Evolutionary conservation across 306 rosid species (phyloP).

Genomic region (Cucurbita pepo): DNA sequence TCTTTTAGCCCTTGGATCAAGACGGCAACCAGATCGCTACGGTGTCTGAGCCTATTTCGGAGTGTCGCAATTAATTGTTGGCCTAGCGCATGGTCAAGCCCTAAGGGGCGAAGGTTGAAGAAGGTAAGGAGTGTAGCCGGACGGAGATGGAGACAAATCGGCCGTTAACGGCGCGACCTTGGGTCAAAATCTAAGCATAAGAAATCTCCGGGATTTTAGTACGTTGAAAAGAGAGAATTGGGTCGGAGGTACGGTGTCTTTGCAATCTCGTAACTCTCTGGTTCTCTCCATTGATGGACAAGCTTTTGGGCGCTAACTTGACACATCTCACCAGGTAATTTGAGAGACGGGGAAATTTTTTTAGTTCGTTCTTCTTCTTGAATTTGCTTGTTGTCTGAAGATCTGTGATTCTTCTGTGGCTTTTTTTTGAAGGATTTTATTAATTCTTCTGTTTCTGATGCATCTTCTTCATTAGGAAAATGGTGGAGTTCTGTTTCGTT

Average conservation of each 20-base stretch:
- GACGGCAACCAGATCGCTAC: not conserved
- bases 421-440: not conserved
- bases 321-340: slow-evolving; percentile 33
- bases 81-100: slow-evolving; percentile 4
- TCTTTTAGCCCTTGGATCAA: slow-evolving; percentile 7
- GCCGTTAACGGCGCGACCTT: not conserved
- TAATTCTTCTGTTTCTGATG: slow-evolving; percentile 5
- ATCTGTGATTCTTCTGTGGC: slow-evolving; percentile 1
- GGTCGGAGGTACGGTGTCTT: not conserved
- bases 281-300: slow-evolving; percentile 8
- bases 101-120: slow-evolving; percentile 1
- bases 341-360: not conserved
- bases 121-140: not conserved
- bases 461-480: not conserved
- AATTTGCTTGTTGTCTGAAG: not conserved
- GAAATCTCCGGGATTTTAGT: not conserved
- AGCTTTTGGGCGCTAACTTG: slow-evolving; percentile 30
- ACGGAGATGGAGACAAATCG: not conserved
- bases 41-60: not conserved
- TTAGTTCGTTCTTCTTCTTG: not conserved
- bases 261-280: not conserved
- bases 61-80: not conserved
- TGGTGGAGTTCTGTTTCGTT: not conserved
- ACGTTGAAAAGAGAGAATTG: not conserved
- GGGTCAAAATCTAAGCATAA: not conserved